A percentile compares a stretch with the other conserved stretches of the same genome.
Conservation (phyloP, 1,139 yeast species). For the Candida sp. region DNA sequence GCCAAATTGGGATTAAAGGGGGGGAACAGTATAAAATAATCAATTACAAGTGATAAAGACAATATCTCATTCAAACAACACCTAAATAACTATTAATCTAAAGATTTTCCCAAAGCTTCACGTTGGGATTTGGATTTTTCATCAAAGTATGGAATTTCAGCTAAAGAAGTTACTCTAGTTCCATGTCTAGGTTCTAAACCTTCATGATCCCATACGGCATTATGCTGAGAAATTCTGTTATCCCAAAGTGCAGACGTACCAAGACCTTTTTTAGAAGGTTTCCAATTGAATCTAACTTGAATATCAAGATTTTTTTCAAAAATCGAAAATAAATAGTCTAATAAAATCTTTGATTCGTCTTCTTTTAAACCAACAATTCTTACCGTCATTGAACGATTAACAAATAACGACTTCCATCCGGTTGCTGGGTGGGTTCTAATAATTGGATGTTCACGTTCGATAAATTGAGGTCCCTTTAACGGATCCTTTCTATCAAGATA, state of each 20-base stretch:
- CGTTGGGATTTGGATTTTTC: slow-evolving; percentile 51
- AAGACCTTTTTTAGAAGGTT: slow-evolving; percentile 40
- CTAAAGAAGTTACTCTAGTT: slow-evolving; percentile 56
- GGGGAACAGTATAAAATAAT: too few species aligned
- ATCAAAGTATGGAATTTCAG: slow-evolving; percentile 53
- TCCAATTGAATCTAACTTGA: slow-evolving; percentile 58
- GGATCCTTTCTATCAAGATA: slow-evolving; percentile 31
- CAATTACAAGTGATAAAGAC: too few species aligned
- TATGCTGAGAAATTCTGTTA: slow-evolving; percentile 50
- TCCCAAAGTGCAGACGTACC: slow-evolving; percentile 62
- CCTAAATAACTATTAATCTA: slow-evolving; percentile 10
- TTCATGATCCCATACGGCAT: slow-evolving; percentile 51
- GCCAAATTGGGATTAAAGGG: too few species aligned
- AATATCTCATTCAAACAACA: neutral
- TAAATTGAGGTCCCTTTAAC: slow-evolving; percentile 27
- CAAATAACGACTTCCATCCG: slow-evolving; percentile 38
- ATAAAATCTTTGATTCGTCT: slow-evolving; percentile 27
- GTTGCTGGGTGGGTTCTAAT: slow-evolving; percentile 43
- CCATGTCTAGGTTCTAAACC: slow-evolving; percentile 53
- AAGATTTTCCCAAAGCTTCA: slow-evolving; percentile 45
- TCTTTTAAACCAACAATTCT: slow-evolving; percentile 35
- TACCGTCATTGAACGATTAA: slow-evolving; percentile 33
- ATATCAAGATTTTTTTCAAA: slow-evolving; percentile 36
- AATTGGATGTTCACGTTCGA: slow-evolving; percentile 38
- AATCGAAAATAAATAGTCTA: slow-evolving; percentile 29